Percentiles rank a stretch among this genome's conserved stretches.
Evolutionary conservation across 768 basidiomycete genomes (phyloP).

Genomic region (Tephrocybe sp.): DNA sequence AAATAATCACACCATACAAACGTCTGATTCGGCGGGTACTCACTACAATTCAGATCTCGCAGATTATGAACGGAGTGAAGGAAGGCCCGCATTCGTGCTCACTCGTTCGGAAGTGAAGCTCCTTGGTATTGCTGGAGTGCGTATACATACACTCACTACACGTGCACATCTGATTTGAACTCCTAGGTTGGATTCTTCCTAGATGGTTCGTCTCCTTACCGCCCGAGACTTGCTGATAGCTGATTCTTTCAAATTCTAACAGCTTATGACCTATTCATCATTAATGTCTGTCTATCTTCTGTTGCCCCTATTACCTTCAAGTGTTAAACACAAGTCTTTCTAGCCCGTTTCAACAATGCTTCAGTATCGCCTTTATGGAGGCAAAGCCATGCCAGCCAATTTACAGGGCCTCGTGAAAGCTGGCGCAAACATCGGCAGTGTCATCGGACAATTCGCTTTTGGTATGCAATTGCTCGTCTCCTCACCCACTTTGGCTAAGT

Average conservation of each 20-base stretch:
- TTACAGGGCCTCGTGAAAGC: constrained; percentile 64
- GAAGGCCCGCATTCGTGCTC: constrained; percentile 25
- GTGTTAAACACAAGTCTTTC: neutral
- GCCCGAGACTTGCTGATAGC: no score
- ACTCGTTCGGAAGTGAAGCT: constrained; percentile 53
- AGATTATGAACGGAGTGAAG: constrained; percentile 23
- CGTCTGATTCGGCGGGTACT: neutral
- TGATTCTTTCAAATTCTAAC: constrained; percentile 1
- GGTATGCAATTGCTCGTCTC: constrained; percentile 30
- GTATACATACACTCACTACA: neutral
- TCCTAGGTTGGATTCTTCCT: constrained; percentile 66
- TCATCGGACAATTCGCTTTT: constrained; percentile 66
- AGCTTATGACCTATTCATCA: constrained; percentile 73
- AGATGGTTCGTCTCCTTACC: constrained; percentile 44
- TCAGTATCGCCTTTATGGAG: constrained; percentile 60
- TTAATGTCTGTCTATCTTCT: constrained; percentile 45
- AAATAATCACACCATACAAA: no score
- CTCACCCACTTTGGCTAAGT: neutral
- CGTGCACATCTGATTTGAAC: neutral
- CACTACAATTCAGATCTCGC: constrained; percentile 16
- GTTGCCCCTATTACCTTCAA: neutral
- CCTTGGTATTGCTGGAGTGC: constrained; percentile 57
- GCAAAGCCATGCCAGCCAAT: constrained; percentile 45
- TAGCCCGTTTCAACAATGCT: constrained; percentile 69
- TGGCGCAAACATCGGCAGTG: constrained; percentile 67